These are phyloP conservation scores for Rhizopus arrhizus DNA, from an alignment of 371 early-diverging fungal species.

Conservation along the genomic window DNA sequence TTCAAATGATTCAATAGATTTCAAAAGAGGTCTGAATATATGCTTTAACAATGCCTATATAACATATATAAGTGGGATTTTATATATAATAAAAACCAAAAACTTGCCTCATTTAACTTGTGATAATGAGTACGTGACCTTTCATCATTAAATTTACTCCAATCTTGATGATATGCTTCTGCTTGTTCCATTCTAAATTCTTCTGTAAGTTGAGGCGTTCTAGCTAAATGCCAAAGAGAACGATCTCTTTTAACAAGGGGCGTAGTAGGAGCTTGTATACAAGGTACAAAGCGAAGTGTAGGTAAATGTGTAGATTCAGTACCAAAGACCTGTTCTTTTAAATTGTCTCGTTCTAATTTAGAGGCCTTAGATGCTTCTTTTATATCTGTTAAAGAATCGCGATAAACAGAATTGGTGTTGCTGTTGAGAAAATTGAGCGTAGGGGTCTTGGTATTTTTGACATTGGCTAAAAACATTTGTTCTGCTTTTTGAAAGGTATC, in stretches of 20 bases:
- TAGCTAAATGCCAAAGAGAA: slow-evolving; percentile 21
- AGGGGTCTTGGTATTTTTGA: neutral
- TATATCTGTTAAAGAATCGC: neutral
- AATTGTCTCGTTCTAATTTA: neutral
- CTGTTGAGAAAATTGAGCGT: neutral
- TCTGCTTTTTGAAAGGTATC: neutral
- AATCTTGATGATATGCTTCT: slow-evolving; percentile 16
- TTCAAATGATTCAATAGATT: slow-evolving; percentile 35
- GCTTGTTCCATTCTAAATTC: slow-evolving; percentile 29
- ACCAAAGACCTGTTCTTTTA: neutral
- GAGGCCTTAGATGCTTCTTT: neutral
- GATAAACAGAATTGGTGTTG: neutral
- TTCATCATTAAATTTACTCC: slow-evolving; percentile 25
- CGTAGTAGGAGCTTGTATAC: slow-evolving; percentile 16
- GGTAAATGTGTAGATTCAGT: no score
- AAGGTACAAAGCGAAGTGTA: slow-evolving; percentile 8
- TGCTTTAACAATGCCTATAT: slow-evolving; percentile 72
- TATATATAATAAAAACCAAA: neutral
- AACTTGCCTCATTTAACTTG: slow-evolving; percentile 15
- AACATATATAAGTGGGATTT: slow-evolving; percentile 32
- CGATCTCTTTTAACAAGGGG: slow-evolving; percentile 14
- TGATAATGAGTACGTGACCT: slow-evolving; percentile 17
- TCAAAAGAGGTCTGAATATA: slow-evolving; percentile 73
- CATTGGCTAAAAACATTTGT: neutral
- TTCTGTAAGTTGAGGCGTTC: slow-evolving; percentile 19